These are phyloP conservation scores for Plasmodium billcollinsi DNA, from an alignment of 169 alveolate genomes.

Conservation along the genomic window DNA sequence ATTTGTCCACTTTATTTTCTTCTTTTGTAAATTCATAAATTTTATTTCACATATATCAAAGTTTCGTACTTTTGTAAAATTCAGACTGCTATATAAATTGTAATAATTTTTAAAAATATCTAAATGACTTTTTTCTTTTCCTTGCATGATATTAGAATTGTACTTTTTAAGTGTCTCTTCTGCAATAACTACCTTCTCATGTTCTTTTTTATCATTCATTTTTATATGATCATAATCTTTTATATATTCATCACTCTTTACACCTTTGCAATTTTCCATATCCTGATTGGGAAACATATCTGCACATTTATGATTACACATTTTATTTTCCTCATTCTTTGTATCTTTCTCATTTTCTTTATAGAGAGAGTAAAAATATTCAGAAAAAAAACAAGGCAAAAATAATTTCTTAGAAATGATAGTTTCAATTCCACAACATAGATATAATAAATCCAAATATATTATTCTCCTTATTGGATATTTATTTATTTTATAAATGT, in stretches of 20 bases:
- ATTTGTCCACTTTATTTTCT: not conserved
- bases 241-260: constrained; percentile 12
- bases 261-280: constrained; percentile 1
- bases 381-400: constrained; percentile 76
- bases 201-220: constrained; percentile 2
- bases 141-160: not conserved
- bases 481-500: constrained; percentile 41
- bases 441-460: constrained; percentile 45
- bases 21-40: constrained; percentile 39
- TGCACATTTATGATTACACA: constrained; percentile 11
- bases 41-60: constrained; percentile 62
- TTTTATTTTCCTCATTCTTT: constrained; percentile 4
- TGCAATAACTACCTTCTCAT: not conserved
- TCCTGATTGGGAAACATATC: constrained; percentile 1
- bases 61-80: constrained; percentile 20
- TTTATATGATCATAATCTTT: not conserved
- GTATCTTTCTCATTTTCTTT: constrained; percentile 28
- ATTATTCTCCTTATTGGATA: constrained; percentile 46
- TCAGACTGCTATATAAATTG: constrained; percentile 28
- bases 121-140: constrained; percentile 20
- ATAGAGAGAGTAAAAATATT: constrained; percentile 50
- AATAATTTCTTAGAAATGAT: constrained; percentile 39
- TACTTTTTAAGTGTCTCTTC: not conserved
- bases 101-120: constrained; percentile 54
- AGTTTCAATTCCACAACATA: constrained; percentile 71